A percentile compares a stretch with the other conserved stretches of the same genome.
Evolutionary conservation across 2,329 filamentous ascomycete species (phyloP).

Genomic region (Claviceps sp.): DNA sequence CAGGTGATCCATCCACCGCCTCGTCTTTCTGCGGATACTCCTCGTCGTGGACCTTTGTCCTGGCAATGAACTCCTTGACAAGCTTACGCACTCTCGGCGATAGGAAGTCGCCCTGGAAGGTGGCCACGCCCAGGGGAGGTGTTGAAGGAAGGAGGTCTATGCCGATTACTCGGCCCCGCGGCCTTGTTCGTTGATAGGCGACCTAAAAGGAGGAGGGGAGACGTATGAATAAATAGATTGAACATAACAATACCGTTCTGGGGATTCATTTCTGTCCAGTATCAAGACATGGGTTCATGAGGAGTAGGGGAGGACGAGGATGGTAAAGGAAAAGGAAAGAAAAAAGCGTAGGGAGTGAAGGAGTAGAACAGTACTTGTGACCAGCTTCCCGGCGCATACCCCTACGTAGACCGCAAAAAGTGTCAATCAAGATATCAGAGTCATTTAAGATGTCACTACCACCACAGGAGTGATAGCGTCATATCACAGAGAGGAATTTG

Average conservation of each 20-base stretch:
- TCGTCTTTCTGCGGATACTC: background rate
- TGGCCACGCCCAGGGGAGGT: slow-evolving; percentile 81
- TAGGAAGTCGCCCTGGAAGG: slow-evolving; percentile 90
- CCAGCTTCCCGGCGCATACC: slow-evolving; percentile 66
- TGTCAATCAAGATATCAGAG: too few relatives aligned
- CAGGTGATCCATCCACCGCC: slow-evolving; percentile 4
- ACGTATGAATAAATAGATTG: background rate
- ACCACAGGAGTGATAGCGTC: background rate
- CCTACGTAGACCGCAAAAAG: slow-evolving; percentile 27
- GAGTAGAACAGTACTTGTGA: slow-evolving; percentile 38
- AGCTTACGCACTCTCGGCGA: slow-evolving; percentile 59
- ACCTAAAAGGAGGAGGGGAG: slow-evolving; percentile 38
- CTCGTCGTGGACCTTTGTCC: slow-evolving; percentile 28
- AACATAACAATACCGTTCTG: background rate
- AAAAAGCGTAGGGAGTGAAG: background rate
- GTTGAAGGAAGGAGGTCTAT: slow-evolving; percentile 90
- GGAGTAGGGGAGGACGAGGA: background rate
- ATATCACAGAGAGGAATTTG: background rate
- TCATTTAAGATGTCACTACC: too few relatives aligned
- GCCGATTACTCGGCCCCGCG: slow-evolving; percentile 68
- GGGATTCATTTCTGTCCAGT: background rate
- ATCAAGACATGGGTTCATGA: background rate
- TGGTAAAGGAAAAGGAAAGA: background rate
- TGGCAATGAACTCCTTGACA: slow-evolving; percentile 62
- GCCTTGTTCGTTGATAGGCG: slow-evolving; percentile 63